phyloP scores from a whole-genome alignment of 2,329 filamentous ascomycete species.

The Apiospora kogelbergensis region DNA sequence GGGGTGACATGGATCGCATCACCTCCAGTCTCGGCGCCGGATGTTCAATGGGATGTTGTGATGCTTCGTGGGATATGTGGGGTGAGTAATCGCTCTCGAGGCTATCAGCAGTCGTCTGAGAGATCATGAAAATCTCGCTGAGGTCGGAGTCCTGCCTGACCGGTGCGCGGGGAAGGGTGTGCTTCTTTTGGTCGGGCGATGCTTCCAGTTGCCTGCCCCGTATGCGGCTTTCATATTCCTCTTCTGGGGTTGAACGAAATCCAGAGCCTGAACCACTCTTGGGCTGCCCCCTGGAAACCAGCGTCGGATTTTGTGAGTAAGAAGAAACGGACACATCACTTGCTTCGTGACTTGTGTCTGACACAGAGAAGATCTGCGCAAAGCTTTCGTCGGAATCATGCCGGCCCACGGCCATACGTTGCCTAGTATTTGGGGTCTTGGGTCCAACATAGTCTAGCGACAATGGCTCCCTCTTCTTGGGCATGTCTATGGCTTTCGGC shows the following conservation, averaged over 20 bases:
- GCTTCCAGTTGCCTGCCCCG: constrained; percentile 40
- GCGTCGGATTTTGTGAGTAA: constrained; percentile 16
- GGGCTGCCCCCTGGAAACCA: neutral
- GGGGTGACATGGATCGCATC: constrained; percentile 16
- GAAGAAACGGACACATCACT: neutral
- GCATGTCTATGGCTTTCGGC: constrained; percentile 53
- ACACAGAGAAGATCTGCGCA: constrained; percentile 58
- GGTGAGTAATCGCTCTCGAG: constrained; percentile 23
- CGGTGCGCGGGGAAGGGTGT: constrained; percentile 16
- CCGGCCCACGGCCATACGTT: constrained; percentile 33
- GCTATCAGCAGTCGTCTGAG: constrained; percentile 30
- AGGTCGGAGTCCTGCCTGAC: constrained; percentile 25
- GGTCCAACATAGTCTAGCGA: constrained; percentile 35
- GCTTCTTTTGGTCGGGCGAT: constrained; percentile 22
- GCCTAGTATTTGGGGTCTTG: constrained; percentile 30
- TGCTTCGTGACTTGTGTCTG: constrained; percentile 31
- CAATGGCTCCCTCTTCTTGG: constrained; percentile 39
- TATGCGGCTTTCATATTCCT: constrained; percentile 47
- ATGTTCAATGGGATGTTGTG: constrained; percentile 11
- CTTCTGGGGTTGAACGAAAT: constrained; percentile 28
- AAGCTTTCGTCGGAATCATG: constrained; percentile 62
- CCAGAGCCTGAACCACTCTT: neutral
- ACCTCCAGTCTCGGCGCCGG: constrained; percentile 15
- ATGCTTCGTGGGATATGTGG: constrained; percentile 9
- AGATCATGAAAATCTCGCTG: constrained; percentile 30